Conservation (phyloP, 257 asterid genomes). For the Verbascum thapsus region DNA sequence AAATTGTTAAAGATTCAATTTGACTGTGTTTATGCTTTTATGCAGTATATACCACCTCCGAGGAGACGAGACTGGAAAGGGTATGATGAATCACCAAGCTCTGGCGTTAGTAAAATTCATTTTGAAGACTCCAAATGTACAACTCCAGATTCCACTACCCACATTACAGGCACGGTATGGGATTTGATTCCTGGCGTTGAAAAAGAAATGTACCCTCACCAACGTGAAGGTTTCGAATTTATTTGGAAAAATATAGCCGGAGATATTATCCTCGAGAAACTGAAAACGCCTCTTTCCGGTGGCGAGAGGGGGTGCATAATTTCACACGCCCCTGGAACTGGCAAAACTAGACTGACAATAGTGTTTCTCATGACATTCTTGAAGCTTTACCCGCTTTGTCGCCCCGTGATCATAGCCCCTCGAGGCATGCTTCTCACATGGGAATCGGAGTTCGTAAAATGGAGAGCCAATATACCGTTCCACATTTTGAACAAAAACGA, state of each 20-base stretch:
- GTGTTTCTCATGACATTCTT: slow-evolving; percentile 63
- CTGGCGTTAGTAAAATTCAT: slow-evolving; percentile 22
- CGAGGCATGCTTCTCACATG: slow-evolving; percentile 74
- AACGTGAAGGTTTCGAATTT: slow-evolving; percentile 69
- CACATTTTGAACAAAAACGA: slow-evolving; percentile 57
- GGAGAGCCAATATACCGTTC: slow-evolving; percentile 58
- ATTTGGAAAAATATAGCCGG: slow-evolving; percentile 78
- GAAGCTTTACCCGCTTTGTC: slow-evolving; percentile 51
- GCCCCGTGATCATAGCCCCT: slow-evolving; percentile 79
- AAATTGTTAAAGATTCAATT: background rate
- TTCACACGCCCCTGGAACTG: slow-evolving; percentile 94
- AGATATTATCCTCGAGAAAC: slow-evolving; percentile 45
- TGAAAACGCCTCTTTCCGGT: slow-evolving; percentile 31
- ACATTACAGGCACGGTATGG: slow-evolving; percentile 59
- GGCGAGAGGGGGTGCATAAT: slow-evolving; percentile 79
- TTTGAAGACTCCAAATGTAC: slow-evolving; percentile 25
- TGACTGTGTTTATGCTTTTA: slow-evolving; percentile 2
- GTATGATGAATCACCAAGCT: slow-evolving; percentile 26
- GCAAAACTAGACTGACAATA: slow-evolving; percentile 69
- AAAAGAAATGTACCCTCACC: slow-evolving; percentile 63
- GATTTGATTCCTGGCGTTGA: slow-evolving; percentile 50
- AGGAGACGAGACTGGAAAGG: slow-evolving; percentile 31
- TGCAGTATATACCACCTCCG: slow-evolving; percentile 41
- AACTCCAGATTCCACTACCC: background rate
- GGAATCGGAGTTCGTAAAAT: slow-evolving; percentile 62